phyloP scores from a whole-genome alignment of 441 rosid species.

The Bocquillonia castaneifolia region DNA sequence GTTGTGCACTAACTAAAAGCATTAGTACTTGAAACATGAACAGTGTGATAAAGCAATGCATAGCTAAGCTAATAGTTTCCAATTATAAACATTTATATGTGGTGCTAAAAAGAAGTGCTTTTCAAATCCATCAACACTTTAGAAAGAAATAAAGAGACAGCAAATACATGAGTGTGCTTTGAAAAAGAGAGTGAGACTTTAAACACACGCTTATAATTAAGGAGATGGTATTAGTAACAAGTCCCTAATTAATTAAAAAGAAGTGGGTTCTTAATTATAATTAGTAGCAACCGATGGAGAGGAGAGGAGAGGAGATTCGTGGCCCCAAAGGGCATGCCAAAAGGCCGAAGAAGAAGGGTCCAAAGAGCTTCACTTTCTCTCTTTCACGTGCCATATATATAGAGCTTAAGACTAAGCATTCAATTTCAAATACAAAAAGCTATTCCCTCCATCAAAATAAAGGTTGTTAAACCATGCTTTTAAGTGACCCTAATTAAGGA shows the following conservation, averaged over 20 bases:
- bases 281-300: not conserved
- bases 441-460: too few relatives aligned
- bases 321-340: slow-evolving; percentile 20
- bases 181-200: slow-evolving; percentile 13
- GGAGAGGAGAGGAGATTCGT: slow-evolving; percentile 15
- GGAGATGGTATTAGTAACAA: not conserved
- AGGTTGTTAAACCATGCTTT: slow-evolving; percentile 10
- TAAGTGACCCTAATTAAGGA: slow-evolving; percentile 12
- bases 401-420: not conserved
- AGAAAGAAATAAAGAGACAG: not conserved
- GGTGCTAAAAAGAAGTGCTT: slow-evolving; percentile 14
- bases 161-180: slow-evolving; percentile 19
- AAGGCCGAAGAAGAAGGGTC: slow-evolving; percentile 10
- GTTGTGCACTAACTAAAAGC: not conserved
- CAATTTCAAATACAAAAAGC: slow-evolving; percentile 1
- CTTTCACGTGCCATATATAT: slow-evolving; percentile 31
- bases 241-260: not conserved
- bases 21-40: not conserved
- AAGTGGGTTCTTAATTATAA: not conserved
- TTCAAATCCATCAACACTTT: slow-evolving; percentile 12
- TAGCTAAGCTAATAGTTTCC: not conserved
- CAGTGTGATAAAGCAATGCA: not conserved
- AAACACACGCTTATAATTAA: slow-evolving; percentile 19
- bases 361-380: slow-evolving; percentile 11
- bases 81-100: not conserved